Percentiles rank a stretch among this genome's conserved stretches.
phyloP scores from a whole-genome alignment of 345 rosid species.

The Heritiera littoralis region DNA sequence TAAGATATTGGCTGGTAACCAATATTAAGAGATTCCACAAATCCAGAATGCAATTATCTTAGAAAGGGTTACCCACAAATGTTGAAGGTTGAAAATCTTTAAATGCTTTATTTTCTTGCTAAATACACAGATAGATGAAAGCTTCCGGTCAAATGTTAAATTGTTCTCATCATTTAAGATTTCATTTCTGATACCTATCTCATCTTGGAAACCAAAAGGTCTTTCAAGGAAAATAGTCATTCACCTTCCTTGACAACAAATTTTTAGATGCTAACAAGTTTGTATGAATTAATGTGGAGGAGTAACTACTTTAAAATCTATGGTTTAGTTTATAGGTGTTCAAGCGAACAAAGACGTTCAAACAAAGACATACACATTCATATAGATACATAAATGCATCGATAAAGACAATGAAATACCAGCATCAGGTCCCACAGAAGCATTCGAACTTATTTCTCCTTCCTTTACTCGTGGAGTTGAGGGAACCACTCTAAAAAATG shows the following conservation, averaged over 20 bases:
- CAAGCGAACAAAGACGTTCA: neutral
- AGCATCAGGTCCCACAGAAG: slow-evolving; percentile 43
- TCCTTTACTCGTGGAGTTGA: slow-evolving; percentile 78
- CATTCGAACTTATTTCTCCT: slow-evolving; percentile 42
- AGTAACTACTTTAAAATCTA: neutral
- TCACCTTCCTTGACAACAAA: neutral
- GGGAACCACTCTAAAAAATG: slow-evolving; percentile 85
- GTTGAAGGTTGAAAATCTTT: neutral
- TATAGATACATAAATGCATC: neutral
- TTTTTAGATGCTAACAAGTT: neutral
- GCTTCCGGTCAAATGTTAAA: neutral
- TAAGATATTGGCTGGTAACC: slow-evolving; percentile 15
- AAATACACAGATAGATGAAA: neutral
- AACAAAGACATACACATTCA: no score
- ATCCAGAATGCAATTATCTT: neutral
- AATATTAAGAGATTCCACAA: neutral
- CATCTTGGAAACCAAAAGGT: neutral
- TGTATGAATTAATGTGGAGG: neutral
- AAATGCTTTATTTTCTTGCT: neutral
- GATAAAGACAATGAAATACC: slow-evolving; percentile 35
- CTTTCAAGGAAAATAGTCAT: neutral
- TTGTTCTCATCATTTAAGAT: neutral
- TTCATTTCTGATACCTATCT: neutral
- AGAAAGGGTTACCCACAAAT: neutral
- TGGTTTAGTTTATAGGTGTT: neutral